Base-by-base conservation (phyloP, 106 monocot species). In the Apostasia shenzhenica region DNA sequence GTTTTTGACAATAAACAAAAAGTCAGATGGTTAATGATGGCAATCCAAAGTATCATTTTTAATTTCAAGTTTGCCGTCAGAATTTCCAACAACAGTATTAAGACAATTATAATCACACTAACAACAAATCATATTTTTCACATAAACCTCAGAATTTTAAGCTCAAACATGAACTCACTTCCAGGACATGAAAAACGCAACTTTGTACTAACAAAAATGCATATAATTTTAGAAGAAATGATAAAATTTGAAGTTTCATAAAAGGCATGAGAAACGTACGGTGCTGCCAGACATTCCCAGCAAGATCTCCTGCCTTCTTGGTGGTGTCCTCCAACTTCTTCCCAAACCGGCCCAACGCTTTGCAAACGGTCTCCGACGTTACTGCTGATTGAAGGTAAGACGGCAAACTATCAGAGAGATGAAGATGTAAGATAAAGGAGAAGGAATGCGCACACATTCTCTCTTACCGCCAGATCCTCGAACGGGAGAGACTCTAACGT, bases 261-360 rank as follows among this genome's bases (percentile, higher is more conserved):
- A 2, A 1, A 48, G 43, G 8, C 38, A 58, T 26, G 48, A 8
- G 42, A 50, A 2, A 57, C 81, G 48, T 82, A 94, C 94, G 85
- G 63, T 94, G 94, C 4, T 83, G 76, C 94, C 94, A 94, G 66
- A 94, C 72, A 59, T 85, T 88, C 44, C 76, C 83, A 6, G 91
- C 80, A 14, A 69, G 49, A 40, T 72, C 75, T 6, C 73, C 81
- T 10, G 94, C 88, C 71, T 88, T 85, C 67, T 48, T 78, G 40
- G 85, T 75, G 51, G 48, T 67, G 40, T 69, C 77, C 64, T 86
- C 93, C 72, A 93, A 47, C 63, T 72, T 77, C 80, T 82, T 89
- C 13, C 93, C 86, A 43, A 80, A 89, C 9, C 80, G 78, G 40
- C 78, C 81, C 75, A 94, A 40, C 64, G 68, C 79, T 64, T 83